Percentiles rank a stretch among this genome's conserved stretches.
Evolutionary conservation across 1,284 basidiomycete species (phyloP).

Genomic region (Apiotrichum domesticum): DNA sequence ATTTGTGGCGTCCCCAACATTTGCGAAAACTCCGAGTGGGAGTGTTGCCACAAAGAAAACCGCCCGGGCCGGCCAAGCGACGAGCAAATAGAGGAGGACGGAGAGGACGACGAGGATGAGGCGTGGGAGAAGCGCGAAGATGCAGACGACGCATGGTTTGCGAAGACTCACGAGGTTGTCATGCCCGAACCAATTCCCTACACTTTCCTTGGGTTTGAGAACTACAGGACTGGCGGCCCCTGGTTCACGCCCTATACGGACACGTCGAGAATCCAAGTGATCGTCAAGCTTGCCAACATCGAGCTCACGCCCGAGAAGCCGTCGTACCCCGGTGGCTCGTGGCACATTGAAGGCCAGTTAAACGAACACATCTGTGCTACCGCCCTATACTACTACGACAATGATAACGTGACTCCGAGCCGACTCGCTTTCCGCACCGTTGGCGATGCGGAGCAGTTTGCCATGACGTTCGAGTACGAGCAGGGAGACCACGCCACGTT

Average conservation of each 20-base stretch:
- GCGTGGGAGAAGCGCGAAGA: background rate
- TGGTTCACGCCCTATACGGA: background rate
- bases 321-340: background rate
- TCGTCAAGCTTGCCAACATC: slow-evolving; percentile 9
- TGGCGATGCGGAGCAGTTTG: background rate
- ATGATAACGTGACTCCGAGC: background rate
- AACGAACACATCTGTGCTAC: slow-evolving; percentile 6
- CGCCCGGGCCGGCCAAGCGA: background rate
- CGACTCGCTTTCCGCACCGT: background rate
- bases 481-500: slow-evolving; percentile 10
- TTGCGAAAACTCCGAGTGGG: background rate
- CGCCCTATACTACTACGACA: slow-evolving; percentile 5
- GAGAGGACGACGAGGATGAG: background rate
- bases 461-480: slow-evolving; percentile 2
- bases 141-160: slow-evolving; percentile 3
- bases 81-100: no score
- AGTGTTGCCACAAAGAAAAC: background rate
- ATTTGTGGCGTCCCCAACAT: slow-evolving; percentile 2
- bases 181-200: slow-evolving; percentile 12
- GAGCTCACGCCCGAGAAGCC: slow-evolving; percentile 7
- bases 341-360: slow-evolving; percentile 5
- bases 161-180: slow-evolving; percentile 4
- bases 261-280: background rate
- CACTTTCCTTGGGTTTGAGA: slow-evolving; percentile 1
- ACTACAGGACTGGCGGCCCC: background rate